Evolutionary conservation across 768 basidiomycete genomes (phyloP).

Genomic region (Macrolepiota fuliginosa): DNA sequence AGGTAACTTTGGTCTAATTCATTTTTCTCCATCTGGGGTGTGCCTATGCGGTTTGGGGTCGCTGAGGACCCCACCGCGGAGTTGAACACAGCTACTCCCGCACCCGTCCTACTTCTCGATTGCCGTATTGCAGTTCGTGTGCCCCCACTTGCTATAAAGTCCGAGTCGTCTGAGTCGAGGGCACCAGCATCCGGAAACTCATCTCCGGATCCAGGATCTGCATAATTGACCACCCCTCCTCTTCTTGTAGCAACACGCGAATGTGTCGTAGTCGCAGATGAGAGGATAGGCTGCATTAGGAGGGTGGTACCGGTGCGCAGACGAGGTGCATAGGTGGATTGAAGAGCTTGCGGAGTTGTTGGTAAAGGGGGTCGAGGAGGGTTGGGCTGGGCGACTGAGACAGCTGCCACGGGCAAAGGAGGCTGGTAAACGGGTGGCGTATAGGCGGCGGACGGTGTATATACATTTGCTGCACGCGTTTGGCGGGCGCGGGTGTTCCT

Average conservation of each 20-base stretch:
- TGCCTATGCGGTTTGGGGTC: constrained; percentile 20
- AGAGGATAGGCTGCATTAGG: constrained; percentile 82
- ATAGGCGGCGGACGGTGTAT: constrained; percentile 26
- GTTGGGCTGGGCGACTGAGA: constrained; percentile 38
- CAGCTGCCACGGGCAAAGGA: constrained; percentile 28
- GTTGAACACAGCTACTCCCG: constrained; percentile 56
- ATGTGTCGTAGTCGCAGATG: constrained; percentile 35
- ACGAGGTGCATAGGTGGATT: constrained; percentile 86
- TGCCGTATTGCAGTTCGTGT: constrained; percentile 56
- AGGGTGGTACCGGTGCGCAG: constrained; percentile 87
- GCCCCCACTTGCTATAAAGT: constrained; percentile 67
- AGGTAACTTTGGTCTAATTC: constrained; percentile 88
- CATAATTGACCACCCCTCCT: constrained; percentile 79
- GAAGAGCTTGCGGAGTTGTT: constrained; percentile 64
- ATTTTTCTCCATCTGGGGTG: constrained; percentile 40
- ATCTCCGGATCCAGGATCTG: constrained; percentile 82
- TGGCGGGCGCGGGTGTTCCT: constrained; percentile 34
- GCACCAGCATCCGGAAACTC: constrained; percentile 81
- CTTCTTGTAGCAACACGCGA: constrained; percentile 53
- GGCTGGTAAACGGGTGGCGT: constrained; percentile 35
- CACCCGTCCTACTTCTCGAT: constrained; percentile 36
- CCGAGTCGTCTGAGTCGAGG: constrained; percentile 81
- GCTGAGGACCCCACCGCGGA: constrained; percentile 40
- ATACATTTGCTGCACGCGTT: constrained; percentile 36
- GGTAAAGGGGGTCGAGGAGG: constrained; percentile 58